These are phyloP conservation scores for Stenogyne calaminthoides DNA, from an alignment of 305 asterid genomes.

Conservation along the genomic window DNA sequence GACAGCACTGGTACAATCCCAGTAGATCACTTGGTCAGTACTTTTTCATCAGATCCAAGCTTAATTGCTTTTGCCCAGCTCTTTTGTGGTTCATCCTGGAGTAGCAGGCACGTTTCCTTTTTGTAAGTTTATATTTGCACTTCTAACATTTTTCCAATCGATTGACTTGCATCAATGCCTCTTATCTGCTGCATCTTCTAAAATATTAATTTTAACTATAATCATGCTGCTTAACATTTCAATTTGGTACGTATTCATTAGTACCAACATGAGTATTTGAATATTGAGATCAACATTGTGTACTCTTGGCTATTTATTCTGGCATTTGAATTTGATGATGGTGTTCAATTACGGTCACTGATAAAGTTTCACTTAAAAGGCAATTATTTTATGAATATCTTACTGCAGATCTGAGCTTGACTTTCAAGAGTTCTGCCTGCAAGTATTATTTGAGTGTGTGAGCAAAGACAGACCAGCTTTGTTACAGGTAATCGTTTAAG, in stretches of 20 bases:
- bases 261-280: background rate
- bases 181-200: background rate
- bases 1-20: constrained; percentile 57
- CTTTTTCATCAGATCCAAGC: constrained; percentile 95
- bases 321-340: constrained; percentile 17
- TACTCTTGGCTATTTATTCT: background rate
- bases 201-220: background rate
- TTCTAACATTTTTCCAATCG: background rate
- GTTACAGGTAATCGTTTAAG: constrained; percentile 61
- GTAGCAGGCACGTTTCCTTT: constrained; percentile 63
- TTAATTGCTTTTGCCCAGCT: constrained; percentile 90
- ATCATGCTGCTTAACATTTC: background rate
- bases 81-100: constrained; percentile 75
- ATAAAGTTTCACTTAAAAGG: constrained; percentile 3
- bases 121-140: background rate
- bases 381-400: constrained; percentile 26
- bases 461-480: constrained; percentile 97
- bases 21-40: constrained; percentile 88
- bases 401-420: constrained; percentile 74
- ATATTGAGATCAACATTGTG: background rate
- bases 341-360: constrained; percentile 1
- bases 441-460: constrained; percentile 92
- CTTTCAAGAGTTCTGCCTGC: constrained; percentile 88
- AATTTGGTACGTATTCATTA: background rate
- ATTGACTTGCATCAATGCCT: constrained; percentile 6